Conservation (phyloP, 805 yeast species). For the Monosporozyma unispora region DNA sequence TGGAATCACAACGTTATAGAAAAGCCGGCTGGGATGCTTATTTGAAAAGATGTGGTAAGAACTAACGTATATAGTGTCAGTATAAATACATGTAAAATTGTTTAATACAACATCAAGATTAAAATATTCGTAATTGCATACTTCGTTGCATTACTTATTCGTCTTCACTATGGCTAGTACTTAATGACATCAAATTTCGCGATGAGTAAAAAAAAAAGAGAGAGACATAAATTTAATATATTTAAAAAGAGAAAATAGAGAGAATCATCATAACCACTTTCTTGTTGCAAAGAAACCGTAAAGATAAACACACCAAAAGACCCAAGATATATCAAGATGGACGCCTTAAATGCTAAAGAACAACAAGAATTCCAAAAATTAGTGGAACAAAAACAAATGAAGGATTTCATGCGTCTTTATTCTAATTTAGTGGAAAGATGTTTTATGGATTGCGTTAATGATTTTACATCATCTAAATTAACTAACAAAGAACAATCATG, state of each 20-base stretch:
- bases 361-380: constrained; percentile 94
- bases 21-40: constrained; percentile 96
- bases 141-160: not conserved
- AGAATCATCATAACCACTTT: not conserved
- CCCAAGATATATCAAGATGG: constrained; percentile 46
- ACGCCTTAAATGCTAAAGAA: constrained; percentile 87
- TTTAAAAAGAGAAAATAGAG: not conserved
- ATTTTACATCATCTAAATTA: constrained; percentile 86
- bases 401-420: constrained; percentile 95
- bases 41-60: constrained; percentile 31
- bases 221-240: not conserved
- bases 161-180: not conserved
- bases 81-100: not conserved
- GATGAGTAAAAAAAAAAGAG: not conserved
- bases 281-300: not conserved
- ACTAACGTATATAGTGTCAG: no score
- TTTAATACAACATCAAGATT: not conserved
- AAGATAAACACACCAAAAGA: not conserved
- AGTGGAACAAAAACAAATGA: constrained; percentile 96
- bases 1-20: constrained; percentile 81
- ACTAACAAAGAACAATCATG: constrained; percentile 80
- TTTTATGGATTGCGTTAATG: constrained; percentile 95
- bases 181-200: not conserved
- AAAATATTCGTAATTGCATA: not conserved
- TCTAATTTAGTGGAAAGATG: constrained; percentile 94